Evolutionary conservation across 306 rosid genomes (phyloP).

Genomic region (Rosa rugosa): DNA sequence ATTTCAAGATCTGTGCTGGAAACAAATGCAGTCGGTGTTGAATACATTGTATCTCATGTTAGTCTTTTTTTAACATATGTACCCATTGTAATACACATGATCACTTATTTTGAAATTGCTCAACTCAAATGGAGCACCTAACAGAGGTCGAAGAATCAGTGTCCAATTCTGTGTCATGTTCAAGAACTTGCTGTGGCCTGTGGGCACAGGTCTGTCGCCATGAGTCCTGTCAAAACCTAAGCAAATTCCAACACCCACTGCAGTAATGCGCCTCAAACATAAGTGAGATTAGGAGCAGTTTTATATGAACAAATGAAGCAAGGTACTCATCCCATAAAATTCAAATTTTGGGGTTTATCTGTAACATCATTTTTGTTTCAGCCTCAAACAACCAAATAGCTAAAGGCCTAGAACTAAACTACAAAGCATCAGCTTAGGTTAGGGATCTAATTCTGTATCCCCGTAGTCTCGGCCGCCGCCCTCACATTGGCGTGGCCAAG

Average conservation of each 20-base stretch:
- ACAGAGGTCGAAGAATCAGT: neutral
- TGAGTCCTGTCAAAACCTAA: neutral
- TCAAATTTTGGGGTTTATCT: neutral
- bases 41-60: neutral
- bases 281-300: neutral
- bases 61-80: neutral
- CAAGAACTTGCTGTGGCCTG: neutral
- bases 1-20: neutral
- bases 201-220: neutral
- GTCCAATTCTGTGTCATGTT: neutral
- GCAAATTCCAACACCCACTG: neutral
- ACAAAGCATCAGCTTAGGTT: neutral
- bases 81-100: neutral
- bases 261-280: neutral
- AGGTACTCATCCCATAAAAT: neutral
- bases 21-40: neutral
- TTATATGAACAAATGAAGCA: neutral
- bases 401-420: neutral
- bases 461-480: neutral
- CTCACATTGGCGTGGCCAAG: constrained; percentile 5
- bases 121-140: neutral
- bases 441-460: neutral
- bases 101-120: neutral
- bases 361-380: neutral
- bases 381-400: neutral